Percentiles rank a stretch among this genome's conserved stretches.
These are phyloP conservation scores for Boletus pseudo-olivaceus DNA, from an alignment of 768 basidiomycete species.

Conservation along the genomic window DNA sequence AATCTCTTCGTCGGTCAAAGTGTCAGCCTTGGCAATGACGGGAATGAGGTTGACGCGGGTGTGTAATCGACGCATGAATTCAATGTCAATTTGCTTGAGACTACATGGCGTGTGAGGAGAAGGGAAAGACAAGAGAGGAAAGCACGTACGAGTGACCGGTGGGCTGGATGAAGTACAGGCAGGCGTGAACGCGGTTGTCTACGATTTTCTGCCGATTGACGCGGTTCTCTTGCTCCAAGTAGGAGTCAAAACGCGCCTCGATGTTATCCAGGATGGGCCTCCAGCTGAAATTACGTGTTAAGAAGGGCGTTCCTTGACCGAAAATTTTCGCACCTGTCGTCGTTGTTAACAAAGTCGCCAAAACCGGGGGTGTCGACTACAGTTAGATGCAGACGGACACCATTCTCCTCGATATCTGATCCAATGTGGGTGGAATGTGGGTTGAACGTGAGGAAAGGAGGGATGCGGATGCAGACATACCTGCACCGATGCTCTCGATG, in stretches of 20 bases:
- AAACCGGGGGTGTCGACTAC: conserved; percentile 99
- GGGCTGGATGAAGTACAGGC: conserved; percentile 98
- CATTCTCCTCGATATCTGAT: conserved; percentile 97
- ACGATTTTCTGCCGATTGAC: conserved; percentile 92
- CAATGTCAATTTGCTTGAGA: conserved; percentile 96
- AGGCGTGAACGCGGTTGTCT: conserved; percentile 98
- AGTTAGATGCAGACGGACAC: conserved; percentile 93
- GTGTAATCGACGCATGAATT: conserved; percentile 97
- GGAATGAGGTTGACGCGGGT: conserved; percentile 98
- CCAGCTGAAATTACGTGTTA: conserved; percentile 60
- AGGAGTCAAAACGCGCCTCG: conserved; percentile 95
- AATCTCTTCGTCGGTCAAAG: conserved; percentile 95
- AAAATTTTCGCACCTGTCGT: conserved; percentile 72
- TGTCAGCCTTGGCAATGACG: conserved; percentile 97
- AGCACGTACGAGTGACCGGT: conserved; percentile 89
- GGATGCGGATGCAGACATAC: conserved; percentile 39
- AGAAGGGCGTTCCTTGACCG: conserved; percentile 8
- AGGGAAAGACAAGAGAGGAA: no score
- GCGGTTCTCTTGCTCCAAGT: conserved; percentile 97
- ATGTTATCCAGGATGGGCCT: conserved; percentile 98
- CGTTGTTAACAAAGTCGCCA: conserved; percentile 99
- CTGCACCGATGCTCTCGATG: conserved; percentile 97
- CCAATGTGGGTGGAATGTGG: conserved; percentile 24
- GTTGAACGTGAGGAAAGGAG: conserved; percentile 7
- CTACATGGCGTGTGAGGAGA: conserved; percentile 38